Conservation (phyloP, 2,329 filamentous ascomycete species). For the Didymella lethalis region DNA sequence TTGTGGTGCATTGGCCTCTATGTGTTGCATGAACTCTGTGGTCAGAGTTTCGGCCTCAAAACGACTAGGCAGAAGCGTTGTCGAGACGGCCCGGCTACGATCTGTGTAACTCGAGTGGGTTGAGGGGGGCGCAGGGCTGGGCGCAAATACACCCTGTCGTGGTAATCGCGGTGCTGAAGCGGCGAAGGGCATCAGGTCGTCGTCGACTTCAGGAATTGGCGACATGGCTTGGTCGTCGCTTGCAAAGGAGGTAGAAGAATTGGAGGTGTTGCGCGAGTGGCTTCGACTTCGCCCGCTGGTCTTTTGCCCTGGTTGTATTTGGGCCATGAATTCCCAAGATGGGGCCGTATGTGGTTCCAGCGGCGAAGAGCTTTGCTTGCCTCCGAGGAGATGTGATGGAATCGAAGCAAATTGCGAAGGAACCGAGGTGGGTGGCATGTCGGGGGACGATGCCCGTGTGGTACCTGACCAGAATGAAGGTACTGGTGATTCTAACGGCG, state of each 20-base stretch:
- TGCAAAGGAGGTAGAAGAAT: conserved; percentile 41
- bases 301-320: conserved; percentile 19
- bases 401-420: conserved; percentile 32
- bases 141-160: conserved; percentile 43
- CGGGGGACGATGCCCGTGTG: conserved; percentile 48
- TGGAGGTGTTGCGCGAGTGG: conserved; percentile 43
- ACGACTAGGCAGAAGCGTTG: conserved; percentile 43
- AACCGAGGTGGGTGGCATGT: conserved; percentile 41
- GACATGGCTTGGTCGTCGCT: conserved; percentile 44
- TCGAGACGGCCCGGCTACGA: conserved; percentile 43
- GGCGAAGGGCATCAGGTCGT: conserved; percentile 39
- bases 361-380: conserved; percentile 35
- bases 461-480: conserved; percentile 50
- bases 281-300: conserved; percentile 33
- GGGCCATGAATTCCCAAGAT: conserved; percentile 49
- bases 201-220: conserved; percentile 41
- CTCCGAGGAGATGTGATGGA: conserved; percentile 27
- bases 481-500: conserved; percentile 44
- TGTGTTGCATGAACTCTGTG: conserved; percentile 42
- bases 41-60: conserved; percentile 50
- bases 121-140: conserved; percentile 37
- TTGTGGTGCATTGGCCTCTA: conserved; percentile 37
- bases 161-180: conserved; percentile 37
- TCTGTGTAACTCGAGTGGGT: conserved; percentile 44
- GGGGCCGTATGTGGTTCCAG: conserved; percentile 42